Percentiles rank a stretch among this genome's conserved stretches.
Conservation (phyloP, 805 yeast species). For the Millerozyma acaciae region DNA sequence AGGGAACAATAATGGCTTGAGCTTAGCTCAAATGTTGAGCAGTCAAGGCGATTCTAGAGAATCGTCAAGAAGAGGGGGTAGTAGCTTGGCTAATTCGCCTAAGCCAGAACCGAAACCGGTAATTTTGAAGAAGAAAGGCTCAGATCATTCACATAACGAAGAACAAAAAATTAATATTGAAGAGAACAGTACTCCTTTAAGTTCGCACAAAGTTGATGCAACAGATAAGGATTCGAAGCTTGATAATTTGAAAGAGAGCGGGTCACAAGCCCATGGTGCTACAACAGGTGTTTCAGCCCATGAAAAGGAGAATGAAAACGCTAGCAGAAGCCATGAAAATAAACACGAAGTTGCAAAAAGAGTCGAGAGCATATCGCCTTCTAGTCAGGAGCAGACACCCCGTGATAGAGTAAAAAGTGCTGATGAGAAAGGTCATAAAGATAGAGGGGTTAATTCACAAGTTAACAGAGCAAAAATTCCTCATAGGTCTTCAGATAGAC, state of each 20-base stretch:
- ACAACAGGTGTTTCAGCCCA: too few species aligned
- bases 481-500: slow-evolving; percentile 16
- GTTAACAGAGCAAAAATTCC: background rate
- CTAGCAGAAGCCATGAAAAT: background rate
- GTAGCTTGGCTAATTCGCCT: slow-evolving; percentile 17
- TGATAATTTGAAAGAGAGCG: too few species aligned
- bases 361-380: slow-evolving; percentile 3
- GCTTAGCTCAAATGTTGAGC: slow-evolving; percentile 39
- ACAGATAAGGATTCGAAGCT: slow-evolving; percentile 12
- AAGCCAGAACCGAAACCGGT: slow-evolving; percentile 31
- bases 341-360: slow-evolving; percentile 3
- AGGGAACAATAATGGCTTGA: slow-evolving; percentile 23
- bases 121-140: slow-evolving; percentile 37
- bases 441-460: background rate
- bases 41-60: slow-evolving; percentile 11
- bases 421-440: background rate
- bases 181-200: too few species aligned
- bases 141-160: too few species aligned
- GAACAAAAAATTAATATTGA: background rate
- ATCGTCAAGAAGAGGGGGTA: too few species aligned
- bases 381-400: slow-evolving; percentile 3
- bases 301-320: slow-evolving; percentile 1
- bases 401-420: slow-evolving; percentile 1
- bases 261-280: background rate
- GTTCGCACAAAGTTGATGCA: slow-evolving; percentile 11